Conservation (phyloP, 306 rosid species). For the Canavalia gladiata region DNA sequence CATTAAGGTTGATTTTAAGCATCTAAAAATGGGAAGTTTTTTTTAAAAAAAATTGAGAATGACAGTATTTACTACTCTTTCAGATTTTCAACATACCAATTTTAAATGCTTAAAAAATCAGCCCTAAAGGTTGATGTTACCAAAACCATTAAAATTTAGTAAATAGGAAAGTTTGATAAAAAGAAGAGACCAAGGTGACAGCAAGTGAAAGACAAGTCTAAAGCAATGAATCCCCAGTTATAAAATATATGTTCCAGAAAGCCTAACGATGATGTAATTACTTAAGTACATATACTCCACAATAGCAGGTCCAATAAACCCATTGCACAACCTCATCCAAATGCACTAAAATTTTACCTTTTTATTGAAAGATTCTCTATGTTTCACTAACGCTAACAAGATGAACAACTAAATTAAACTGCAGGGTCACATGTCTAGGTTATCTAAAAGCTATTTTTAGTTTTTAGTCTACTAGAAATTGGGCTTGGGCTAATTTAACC, state of each 20-base stretch:
- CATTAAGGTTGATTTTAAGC: too few species aligned
- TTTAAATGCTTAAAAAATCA: too few species aligned
- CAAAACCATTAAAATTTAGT: neutral
- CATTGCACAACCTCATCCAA: constrained; percentile 34
- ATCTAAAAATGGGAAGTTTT: too few species aligned
- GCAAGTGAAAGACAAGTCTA: neutral
- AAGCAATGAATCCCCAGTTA: neutral
- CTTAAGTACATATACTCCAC: constrained; percentile 2
- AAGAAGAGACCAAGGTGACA: constrained; percentile 20
- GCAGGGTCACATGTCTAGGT: constrained; percentile 7
- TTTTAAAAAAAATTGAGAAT: too few species aligned
- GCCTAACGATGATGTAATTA: constrained; percentile 20
- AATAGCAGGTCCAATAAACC: constrained; percentile 21
- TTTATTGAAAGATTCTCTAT: constrained; percentile 28
- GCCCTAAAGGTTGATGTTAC: too few species aligned
- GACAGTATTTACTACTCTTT: too few species aligned
- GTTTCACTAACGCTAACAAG: constrained; percentile 1
- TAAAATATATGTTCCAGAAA: constrained; percentile 30
- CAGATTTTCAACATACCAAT: too few species aligned
- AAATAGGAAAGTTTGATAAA: constrained; percentile 34
- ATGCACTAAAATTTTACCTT: neutral
- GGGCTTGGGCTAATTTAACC: too few species aligned
- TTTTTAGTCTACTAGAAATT: too few species aligned
- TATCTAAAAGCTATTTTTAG: constrained; percentile 25
- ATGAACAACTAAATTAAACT: neutral